A percentile compares a stretch with the other conserved stretches of the same genome.
phyloP scores from a whole-genome alignment of 306 rosid genomes.

The Medicago ruthenica region DNA sequence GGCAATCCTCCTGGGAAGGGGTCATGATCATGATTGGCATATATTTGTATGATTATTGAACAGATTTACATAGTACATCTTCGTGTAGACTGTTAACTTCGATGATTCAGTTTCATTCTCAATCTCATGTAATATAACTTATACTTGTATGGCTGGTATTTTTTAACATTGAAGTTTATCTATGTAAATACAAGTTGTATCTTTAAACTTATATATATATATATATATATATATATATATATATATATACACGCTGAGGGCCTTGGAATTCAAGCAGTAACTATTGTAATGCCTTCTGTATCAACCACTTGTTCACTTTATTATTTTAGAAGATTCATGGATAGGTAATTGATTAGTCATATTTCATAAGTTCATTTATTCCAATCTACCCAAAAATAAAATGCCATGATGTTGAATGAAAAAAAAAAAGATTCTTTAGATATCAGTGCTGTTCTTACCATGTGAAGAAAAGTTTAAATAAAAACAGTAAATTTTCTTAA shows the following conservation, averaged over 20 bases:
- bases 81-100: slow-evolving; percentile 4
- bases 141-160: not conserved
- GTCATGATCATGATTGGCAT: slow-evolving; percentile 28
- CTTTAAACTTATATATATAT: slow-evolving; percentile 26
- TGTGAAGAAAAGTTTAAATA: too few species aligned
- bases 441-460: too few species aligned
- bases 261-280: not conserved
- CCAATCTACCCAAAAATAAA: not conserved
- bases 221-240: too few species aligned
- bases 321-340: not conserved
- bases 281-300: not conserved
- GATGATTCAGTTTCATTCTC: slow-evolving; percentile 28
- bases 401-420: too few species aligned
- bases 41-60: not conserved
- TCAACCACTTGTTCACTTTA: not conserved
- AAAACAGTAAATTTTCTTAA: too few species aligned
- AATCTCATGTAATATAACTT: slow-evolving; percentile 28
- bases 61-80: slow-evolving; percentile 16
- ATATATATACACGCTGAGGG: not conserved
- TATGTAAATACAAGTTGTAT: slow-evolving; percentile 26
- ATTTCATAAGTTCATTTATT: not conserved
- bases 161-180: not conserved
- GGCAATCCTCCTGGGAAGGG: slow-evolving; percentile 1
- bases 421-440: too few species aligned
- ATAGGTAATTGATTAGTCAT: not conserved